Evolutionary conservation across 352 stramenopile genomes (phyloP), one percentile per base, ranked within the genome.

Genomic region (Phytophthora boehmeriae): DNA sequence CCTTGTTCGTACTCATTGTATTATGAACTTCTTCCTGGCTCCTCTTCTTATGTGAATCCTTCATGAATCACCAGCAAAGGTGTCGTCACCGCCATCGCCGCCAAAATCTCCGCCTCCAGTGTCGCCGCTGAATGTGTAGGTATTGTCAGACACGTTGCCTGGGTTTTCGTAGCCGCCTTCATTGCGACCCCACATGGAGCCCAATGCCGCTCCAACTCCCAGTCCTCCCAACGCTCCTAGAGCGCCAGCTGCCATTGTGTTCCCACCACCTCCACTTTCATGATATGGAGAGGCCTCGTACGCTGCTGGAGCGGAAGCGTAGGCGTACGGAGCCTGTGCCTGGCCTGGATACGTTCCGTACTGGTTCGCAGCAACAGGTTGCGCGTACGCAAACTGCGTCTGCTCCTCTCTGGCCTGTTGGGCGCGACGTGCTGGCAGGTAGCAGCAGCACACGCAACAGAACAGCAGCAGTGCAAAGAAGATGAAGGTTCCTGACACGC

Each of bases 371-470:
- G 56, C 59, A 38, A 76, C 68, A 1, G 75, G 63, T 44, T 83
- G 68, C 5, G 59, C 61, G 50, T 86, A 79, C 17, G 64, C 61
- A 36, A 70, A 57, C 25, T 73, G 52, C 34, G 70, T 59, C 20
- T 77, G 52, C 34, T 73, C 68, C 23, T 77, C 62, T 51, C 55
- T 54, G 20, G 68, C 61, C 16, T 61, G 57, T 5, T 67, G 72
- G 4, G 59, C 66, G 17, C 74, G 55, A 60, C 64, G 49, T 20
- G 56, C 45, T 13, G 69, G 66, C 20, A 73, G 44, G 35, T 78
- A 83, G 62, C 77, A 86, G 57, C 80, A 90, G 60, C 78, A 91
- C 16, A 76, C 39, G 47, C 75, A 82, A 35, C 74, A 88, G 3
- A 83, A 45, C 22, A 87, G 51, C 53, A 91, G 58, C 27, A 83